phyloP scores from a whole-genome alignment of 2,329 filamentous ascomycete genomes.

The Aureobasidium pullulans region DNA sequence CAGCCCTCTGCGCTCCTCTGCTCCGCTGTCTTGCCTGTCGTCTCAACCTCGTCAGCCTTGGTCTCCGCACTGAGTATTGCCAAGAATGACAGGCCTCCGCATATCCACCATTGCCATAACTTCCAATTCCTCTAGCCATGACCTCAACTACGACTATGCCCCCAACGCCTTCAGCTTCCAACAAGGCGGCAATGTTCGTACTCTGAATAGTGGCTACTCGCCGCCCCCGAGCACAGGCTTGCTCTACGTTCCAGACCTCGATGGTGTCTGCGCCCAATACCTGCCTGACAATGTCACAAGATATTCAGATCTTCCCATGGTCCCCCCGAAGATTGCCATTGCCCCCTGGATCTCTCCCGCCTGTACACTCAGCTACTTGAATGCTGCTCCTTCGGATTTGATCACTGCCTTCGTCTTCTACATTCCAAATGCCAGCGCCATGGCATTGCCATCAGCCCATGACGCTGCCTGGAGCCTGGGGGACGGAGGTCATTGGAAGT shows the following conservation, averaged over 20 bases:
- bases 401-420: constrained; percentile 55
- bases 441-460: constrained; percentile 58
- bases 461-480: constrained; percentile 63
- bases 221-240: constrained; percentile 61
- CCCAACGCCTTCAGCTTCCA: neutral
- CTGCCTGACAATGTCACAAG: constrained; percentile 71
- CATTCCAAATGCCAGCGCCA: constrained; percentile 37
- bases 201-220: constrained; percentile 62
- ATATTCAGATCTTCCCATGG: constrained; percentile 55
- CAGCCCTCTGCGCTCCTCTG: neutral
- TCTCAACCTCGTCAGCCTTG: neutral
- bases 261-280: constrained; percentile 54
- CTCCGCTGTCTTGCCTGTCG: too few species aligned
- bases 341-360: constrained; percentile 75
- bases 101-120: neutral
- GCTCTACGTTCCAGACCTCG: constrained; percentile 74
- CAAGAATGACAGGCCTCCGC: neutral
- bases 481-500: constrained; percentile 65
- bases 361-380: constrained; percentile 69
- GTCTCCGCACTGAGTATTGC: too few species aligned
- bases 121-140: too few species aligned
- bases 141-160: too few species aligned
- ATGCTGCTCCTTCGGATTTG: constrained; percentile 52
- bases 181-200: constrained; percentile 55
- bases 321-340: constrained; percentile 70